These are phyloP conservation scores for Parsonsia alboflavescens DNA, from an alignment of 257 asterid species.

Conservation along the genomic window DNA sequence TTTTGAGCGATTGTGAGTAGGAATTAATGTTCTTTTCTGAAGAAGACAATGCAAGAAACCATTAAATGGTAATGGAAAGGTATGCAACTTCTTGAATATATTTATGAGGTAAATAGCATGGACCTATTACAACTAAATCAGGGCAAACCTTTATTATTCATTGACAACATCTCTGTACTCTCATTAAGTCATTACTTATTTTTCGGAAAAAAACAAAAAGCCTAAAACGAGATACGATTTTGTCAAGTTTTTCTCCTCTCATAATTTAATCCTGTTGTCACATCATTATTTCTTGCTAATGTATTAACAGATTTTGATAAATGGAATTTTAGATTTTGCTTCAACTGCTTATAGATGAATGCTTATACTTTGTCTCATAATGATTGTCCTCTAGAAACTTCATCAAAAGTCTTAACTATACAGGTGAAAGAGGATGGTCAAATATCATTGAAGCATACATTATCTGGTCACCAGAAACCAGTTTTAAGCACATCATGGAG, in stretches of 20 bases:
- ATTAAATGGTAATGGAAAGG: background rate
- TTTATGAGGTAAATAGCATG: background rate
- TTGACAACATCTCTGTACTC: background rate
- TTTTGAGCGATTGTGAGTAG: background rate
- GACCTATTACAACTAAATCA: background rate
- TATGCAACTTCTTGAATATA: background rate
- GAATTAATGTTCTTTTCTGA: background rate
- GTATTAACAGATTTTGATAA: background rate
- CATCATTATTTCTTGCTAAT: background rate
- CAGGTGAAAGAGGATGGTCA: constrained; percentile 20
- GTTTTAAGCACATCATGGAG: constrained; percentile 22
- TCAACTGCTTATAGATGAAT: background rate
- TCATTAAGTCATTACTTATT: background rate
- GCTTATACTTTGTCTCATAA: background rate
- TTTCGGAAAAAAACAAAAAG: background rate
- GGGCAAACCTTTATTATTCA: background rate
- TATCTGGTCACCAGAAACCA: constrained; percentile 19
- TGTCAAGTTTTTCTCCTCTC: too few species aligned
- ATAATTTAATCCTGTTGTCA: background rate
- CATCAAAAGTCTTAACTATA: background rate
- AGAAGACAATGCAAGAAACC: background rate
- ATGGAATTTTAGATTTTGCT: background rate
- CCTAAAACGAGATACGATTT: background rate
- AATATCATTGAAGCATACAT: constrained; percentile 14
- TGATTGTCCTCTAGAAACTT: background rate